phyloP scores from a whole-genome alignment of 2,329 filamentous ascomycete species.

The Metarhizium sp. region DNA sequence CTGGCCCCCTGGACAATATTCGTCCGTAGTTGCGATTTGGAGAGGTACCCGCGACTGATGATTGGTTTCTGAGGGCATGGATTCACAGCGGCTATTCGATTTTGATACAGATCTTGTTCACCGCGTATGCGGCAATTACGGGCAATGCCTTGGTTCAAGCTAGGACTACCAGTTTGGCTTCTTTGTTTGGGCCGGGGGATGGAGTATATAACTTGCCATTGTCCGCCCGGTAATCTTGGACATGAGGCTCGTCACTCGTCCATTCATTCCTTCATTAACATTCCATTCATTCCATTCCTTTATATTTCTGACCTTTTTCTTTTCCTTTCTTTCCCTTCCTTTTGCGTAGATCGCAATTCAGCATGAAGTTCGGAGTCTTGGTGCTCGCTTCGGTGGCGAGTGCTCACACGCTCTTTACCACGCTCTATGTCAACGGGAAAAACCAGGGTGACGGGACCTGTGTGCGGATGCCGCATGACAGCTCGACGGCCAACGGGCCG shows the following conservation, averaged over 20 bases:
- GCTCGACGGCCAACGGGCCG: constrained; percentile 43
- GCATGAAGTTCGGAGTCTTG: constrained; percentile 20
- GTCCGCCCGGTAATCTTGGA: too few relatives aligned
- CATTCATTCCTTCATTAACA: background rate
- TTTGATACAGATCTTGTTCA: too few relatives aligned
- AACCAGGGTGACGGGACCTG: constrained; percentile 64
- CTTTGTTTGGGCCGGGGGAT: too few relatives aligned
- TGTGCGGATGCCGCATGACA: constrained; percentile 54
- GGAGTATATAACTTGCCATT: too few relatives aligned
- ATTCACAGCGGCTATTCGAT: too few relatives aligned
- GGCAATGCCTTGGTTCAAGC: too few relatives aligned
- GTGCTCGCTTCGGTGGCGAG: constrained; percentile 27
- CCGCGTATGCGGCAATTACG: too few relatives aligned
- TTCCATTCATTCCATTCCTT: background rate
- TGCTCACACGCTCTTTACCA: constrained; percentile 57
- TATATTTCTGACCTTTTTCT: background rate
- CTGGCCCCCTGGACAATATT: too few relatives aligned
- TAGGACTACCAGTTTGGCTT: too few relatives aligned
- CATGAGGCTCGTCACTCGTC: background rate
- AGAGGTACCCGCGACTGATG: too few relatives aligned
- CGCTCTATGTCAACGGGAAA: constrained; percentile 49
- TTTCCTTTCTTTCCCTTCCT: constrained; percentile 1
- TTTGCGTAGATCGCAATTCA: constrained; percentile 17
- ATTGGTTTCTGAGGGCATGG: too few relatives aligned
- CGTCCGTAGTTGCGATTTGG: too few relatives aligned